Conservation (phyloP, 768 basidiomycete genomes). For the Lentinula lateritia region DNA sequence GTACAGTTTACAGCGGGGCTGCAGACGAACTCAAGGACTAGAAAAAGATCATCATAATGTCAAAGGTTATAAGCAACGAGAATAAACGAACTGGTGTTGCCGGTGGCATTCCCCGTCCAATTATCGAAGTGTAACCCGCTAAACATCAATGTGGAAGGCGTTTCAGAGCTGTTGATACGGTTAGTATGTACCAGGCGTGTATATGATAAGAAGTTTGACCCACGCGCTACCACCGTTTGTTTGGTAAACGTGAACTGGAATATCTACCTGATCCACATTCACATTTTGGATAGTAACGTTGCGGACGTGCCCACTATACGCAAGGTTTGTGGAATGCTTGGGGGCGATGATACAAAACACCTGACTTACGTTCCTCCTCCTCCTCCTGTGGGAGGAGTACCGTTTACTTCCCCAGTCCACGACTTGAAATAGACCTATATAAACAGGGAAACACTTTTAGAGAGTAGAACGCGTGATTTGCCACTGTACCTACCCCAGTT, state of each 20-base stretch:
- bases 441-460: not conserved
- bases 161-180: slow-evolving; percentile 34
- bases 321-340: not conserved
- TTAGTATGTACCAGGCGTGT: not conserved
- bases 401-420: slow-evolving; percentile 46
- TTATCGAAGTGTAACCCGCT: slow-evolving; percentile 38
- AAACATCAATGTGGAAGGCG: slow-evolving; percentile 43
- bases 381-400: slow-evolving; percentile 49
- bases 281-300: slow-evolving; percentile 40
- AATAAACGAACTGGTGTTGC: slow-evolving; percentile 28
- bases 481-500: slow-evolving; percentile 32
- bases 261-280: slow-evolving; percentile 38
- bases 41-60: not conserved
- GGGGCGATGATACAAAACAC: not conserved
- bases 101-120: slow-evolving; percentile 41
- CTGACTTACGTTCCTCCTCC: slow-evolving; percentile 41
- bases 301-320: slow-evolving; percentile 5
- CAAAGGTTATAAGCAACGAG: not conserved
- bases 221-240: slow-evolving; percentile 45
- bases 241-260: slow-evolving; percentile 44
- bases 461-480: not conserved
- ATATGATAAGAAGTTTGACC: slow-evolving; percentile 8
- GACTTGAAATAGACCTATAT: slow-evolving; percentile 51
- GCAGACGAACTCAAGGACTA: slow-evolving; percentile 48
- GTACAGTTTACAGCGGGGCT: slow-evolving; percentile 42